Conservation (phyloP, 2,329 filamentous ascomycete species). For the Epichloe amarillans region DNA sequence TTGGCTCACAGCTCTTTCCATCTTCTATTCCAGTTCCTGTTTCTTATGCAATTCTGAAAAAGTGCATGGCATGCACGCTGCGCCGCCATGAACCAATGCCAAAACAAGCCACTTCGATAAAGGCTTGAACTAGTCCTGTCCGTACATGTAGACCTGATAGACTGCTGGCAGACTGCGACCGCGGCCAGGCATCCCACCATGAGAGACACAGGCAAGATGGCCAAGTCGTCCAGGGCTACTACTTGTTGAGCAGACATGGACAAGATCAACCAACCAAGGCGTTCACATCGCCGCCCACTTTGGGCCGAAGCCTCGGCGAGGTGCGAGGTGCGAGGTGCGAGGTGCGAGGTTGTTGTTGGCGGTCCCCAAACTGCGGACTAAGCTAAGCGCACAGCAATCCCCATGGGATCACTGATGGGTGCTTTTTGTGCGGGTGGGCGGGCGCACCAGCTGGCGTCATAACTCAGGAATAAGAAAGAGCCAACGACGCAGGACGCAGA, state of each 20-base stretch:
- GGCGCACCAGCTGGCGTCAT: conserved; percentile 3
- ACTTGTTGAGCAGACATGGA: too few species aligned
- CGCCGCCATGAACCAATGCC: too few species aligned
- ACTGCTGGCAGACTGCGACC: too few species aligned
- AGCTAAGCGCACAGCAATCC: background rate
- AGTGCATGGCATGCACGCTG: too few species aligned
- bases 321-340: background rate
- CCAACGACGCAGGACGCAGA: conserved; percentile 4
- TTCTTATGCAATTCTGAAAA: too few species aligned
- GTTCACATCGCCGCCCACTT: background rate
- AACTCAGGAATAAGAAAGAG: background rate
- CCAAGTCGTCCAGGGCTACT: too few species aligned
- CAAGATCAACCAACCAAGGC: background rate
- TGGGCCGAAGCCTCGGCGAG: background rate
- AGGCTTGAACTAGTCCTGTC: too few species aligned
- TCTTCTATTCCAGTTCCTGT: background rate
- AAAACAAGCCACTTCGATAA: too few species aligned
- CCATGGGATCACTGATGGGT: conserved; percentile 14
- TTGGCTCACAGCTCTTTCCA: background rate
- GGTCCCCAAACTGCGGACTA: too few species aligned
- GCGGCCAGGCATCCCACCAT: too few species aligned
- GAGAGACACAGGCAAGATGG: too few species aligned
- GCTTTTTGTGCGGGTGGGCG: conserved; percentile 16
- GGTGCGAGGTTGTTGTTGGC: background rate
- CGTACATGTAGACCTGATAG: too few species aligned